These are phyloP conservation scores for Spizellomyces sp. DNA, from an alignment of 192 early-diverging fungal species.

Conservation along the genomic window DNA sequence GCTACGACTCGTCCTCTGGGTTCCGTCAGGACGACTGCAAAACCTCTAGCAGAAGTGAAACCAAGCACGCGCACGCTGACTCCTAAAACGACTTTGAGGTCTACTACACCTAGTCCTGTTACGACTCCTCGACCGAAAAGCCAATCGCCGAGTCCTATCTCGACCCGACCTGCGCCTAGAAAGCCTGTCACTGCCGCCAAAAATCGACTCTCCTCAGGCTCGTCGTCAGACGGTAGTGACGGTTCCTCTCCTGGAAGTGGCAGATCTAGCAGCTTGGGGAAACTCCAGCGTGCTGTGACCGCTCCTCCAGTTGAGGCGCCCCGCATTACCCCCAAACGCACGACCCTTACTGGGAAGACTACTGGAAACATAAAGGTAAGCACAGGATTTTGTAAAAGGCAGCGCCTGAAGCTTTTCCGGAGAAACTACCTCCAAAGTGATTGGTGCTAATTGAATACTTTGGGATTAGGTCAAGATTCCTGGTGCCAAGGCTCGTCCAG, in stretches of 20 bases:
- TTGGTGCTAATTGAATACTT: not conserved
- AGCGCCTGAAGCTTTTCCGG: no score
- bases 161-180: not conserved
- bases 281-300: constrained; percentile 12
- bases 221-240: constrained; percentile 9
- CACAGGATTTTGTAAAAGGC: not conserved
- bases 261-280: constrained; percentile 5
- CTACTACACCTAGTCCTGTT: not conserved
- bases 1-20: not conserved
- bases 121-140: not conserved
- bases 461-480: constrained; percentile 21
- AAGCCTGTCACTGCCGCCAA: not conserved
- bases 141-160: not conserved
- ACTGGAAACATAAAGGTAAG: not conserved
- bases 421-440: not conserved
- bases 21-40: no score
- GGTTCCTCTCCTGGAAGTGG: not conserved
- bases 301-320: constrained; percentile 16
- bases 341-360: constrained; percentile 5
- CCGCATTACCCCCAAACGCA: constrained; percentile 5
- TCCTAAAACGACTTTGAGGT: not conserved
- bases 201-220: constrained; percentile 4
- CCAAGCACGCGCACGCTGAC: not conserved
- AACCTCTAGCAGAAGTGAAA: not conserved
- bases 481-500: not conserved